Percentiles rank a stretch among this genome's conserved stretches.
These are phyloP conservation scores for Triangularia verruculosa DNA, from an alignment of 2,329 filamentous ascomycete species.

Conservation along the genomic window DNA sequence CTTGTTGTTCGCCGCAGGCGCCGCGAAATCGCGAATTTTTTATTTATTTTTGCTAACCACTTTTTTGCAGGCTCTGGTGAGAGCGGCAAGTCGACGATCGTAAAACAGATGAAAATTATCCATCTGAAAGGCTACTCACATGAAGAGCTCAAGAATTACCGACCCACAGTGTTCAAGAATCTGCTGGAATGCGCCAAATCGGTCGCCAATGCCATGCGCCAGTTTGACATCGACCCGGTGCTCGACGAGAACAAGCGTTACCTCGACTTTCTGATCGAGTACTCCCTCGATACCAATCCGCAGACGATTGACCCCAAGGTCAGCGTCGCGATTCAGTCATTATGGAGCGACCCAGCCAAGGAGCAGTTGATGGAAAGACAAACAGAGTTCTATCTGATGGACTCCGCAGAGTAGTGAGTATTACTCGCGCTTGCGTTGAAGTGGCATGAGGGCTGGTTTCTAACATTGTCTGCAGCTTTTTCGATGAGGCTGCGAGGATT, in stretches of 20 bases:
- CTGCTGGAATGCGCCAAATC: conserved; percentile 94
- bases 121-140: conserved; percentile 96
- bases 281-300: conserved; percentile 86
- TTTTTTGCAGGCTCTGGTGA: conserved; percentile 77
- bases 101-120: conserved; percentile 99
- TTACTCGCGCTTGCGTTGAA: conserved; percentile 7
- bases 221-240: conserved; percentile 81
- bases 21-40: conserved; percentile 8
- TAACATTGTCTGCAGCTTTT: conserved; percentile 67
- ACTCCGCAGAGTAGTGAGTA: conserved; percentile 93
- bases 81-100: conserved; percentile 98
- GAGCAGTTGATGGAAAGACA: conserved; percentile 85
- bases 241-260: conserved; percentile 68
- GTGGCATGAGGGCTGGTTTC: background rate
- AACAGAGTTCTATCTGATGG: conserved; percentile 99
- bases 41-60: conserved; percentile 21
- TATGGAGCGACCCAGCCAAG: conserved; percentile 89
- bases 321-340: conserved; percentile 74
- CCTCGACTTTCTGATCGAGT: conserved; percentile 78
- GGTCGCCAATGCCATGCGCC: conserved; percentile 84
- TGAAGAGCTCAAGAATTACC: conserved; percentile 90
- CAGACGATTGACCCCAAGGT: conserved; percentile 81
- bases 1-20: background rate
- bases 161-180: conserved; percentile 97
- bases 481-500: conserved; percentile 87